Base-by-base conservation (phyloP, 148 eudicot genomes). In the Rhododendron griersonianum region DNA sequence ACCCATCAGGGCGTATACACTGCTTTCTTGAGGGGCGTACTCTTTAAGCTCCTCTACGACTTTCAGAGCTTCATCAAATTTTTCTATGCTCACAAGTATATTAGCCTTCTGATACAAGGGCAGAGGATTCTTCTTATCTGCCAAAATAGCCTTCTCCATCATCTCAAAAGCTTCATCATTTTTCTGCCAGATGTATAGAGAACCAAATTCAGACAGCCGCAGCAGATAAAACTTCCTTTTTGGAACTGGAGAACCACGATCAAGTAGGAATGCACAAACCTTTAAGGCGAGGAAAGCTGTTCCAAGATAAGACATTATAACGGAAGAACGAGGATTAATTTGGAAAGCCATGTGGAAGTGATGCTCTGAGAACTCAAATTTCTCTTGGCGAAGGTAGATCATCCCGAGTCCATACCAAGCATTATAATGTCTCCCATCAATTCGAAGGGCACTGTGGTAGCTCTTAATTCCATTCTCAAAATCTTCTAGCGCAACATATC, bases 371-470 rank as follows among this genome's bases (percentile, higher is more conserved):
- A 98, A 98, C 85, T 94, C 95, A 87, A 93, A 92, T 92, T 98
- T 98, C 90, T 98, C 98, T 87, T 98, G 99, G 48, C 98, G 95
- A 86, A 98, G 98, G 83, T 94, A 98, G 83, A 95, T 91, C 96
- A 98, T 95, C 87, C 98, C 98, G 74, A 98, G 98, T 74, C 99
- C 99, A 91, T 98, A 95, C 99, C 99, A 98, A 59, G 99, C 96
- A 90, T 98, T 98, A 88, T 98, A 95, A 92, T 98, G 98, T 84
- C 99, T 92, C 30, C 95, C 87, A 92, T 98, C 98, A 85, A 94
- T 92, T 84, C 89, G 88, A 87, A 95, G 95, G 78, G 99, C 98
- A 90, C 80, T 92, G 78, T 93, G 98, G 91, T 93, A 98, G 86
- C 98, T 93, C 90, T 91, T 93, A 67, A 98, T 91, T 86, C 96